Evolutionary conservation across 352 stramenopile genomes (phyloP).

Genomic region (Thraustochytrium striatum): DNA sequence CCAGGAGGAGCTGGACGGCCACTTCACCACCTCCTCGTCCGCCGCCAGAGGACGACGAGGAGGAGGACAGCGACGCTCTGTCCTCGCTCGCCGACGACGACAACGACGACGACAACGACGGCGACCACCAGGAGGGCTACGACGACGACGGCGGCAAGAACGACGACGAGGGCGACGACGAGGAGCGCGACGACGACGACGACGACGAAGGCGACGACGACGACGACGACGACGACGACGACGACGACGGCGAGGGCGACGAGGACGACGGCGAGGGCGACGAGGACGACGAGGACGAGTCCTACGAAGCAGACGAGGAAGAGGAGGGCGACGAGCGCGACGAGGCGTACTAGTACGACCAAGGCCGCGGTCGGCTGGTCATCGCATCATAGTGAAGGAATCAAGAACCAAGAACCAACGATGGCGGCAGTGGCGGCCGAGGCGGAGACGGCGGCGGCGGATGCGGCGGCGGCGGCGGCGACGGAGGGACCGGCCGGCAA

Average conservation of each 20-base stretch:
- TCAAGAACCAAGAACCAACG: no score
- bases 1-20: not conserved
- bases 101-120: not conserved
- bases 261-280: not conserved
- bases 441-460: no score
- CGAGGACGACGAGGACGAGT: not conserved
- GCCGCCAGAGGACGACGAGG: not conserved
- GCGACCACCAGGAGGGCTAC: not conserved
- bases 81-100: conserved; percentile 13
- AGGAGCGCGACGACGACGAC: not conserved
- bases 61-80: not conserved
- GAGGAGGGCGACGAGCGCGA: not conserved
- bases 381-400: no score
- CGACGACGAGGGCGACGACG: not conserved
- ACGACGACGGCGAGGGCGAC: not conserved
- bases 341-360: not conserved
- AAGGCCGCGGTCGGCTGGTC: no score
- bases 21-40: not conserved
- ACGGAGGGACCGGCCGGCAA: no score
- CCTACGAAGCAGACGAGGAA: not conserved
- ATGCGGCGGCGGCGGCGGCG: no score
- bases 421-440: no score
- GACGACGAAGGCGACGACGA: not conserved
- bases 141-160: not conserved
- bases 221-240: not conserved